Evolutionary conservation across 1,284 basidiomycete genomes (phyloP).

Genomic region (Pyrrhoderma lamaoense): DNA sequence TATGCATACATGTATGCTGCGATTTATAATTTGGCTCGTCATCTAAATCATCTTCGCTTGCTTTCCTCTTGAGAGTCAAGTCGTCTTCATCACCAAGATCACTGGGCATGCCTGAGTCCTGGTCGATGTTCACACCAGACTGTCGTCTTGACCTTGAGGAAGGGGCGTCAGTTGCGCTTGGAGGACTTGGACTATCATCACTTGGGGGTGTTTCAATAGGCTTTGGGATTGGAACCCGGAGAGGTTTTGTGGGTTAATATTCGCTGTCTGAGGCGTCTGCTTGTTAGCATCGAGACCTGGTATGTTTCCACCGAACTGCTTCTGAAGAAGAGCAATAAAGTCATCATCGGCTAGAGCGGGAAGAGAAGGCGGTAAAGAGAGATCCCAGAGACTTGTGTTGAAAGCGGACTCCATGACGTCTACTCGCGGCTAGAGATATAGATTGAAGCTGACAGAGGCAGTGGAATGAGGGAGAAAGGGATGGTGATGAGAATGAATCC

Average conservation of each 20-base stretch:
- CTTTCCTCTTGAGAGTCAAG: conserved; percentile 62
- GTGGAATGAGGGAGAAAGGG: conserved; percentile 1
- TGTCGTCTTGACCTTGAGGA: conserved; percentile 20
- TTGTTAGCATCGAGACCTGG: conserved; percentile 25
- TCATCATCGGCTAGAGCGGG: conserved; percentile 65
- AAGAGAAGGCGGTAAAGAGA: conserved; percentile 50
- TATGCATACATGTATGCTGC: conserved; percentile 51
- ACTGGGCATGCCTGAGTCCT: conserved; percentile 27
- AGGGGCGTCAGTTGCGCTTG: conserved; percentile 33
- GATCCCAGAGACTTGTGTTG: conserved; percentile 51
- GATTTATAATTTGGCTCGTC: conserved; percentile 58
- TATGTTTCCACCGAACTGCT: conserved; percentile 45
- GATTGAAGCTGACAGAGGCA: conserved; percentile 20
- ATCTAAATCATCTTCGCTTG: conserved; percentile 45
- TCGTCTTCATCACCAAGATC: conserved; percentile 34
- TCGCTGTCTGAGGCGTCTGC: conserved; percentile 25
- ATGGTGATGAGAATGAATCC: conserved; percentile 1
- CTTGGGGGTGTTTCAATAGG: conserved; percentile 41
- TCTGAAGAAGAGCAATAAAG: conserved; percentile 68
- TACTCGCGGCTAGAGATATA: neutral
- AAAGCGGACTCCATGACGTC: conserved; percentile 29
- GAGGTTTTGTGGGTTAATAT: conserved; percentile 52
- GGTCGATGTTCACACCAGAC: conserved; percentile 29
- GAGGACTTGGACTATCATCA: conserved; percentile 55
- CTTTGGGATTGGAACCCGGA: conserved; percentile 32